Percentiles rank a stretch among this genome's conserved stretches.
These are phyloP conservation scores for Kwoniella sp. DNA, from an alignment of 768 basidiomycete species.

Conservation along the genomic window DNA sequence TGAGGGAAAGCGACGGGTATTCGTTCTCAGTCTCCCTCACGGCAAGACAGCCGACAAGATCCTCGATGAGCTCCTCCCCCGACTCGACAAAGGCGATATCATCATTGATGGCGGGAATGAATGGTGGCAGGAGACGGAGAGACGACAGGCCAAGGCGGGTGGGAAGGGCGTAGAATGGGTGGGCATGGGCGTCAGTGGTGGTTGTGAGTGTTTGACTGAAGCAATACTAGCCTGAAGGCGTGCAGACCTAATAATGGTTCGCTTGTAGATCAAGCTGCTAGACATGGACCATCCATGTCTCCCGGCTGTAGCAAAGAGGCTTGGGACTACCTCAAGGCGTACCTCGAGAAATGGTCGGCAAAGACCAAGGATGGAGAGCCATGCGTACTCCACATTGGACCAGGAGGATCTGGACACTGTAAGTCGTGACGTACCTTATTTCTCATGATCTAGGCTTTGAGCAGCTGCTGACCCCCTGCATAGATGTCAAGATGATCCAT, in stretches of 20 bases:
- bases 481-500: conserved; percentile 53
- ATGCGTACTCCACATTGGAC: conserved; percentile 51
- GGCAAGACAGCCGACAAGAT: conserved; percentile 51
- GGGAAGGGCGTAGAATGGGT: conserved; percentile 47
- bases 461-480: background rate
- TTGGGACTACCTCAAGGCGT: conserved; percentile 45
- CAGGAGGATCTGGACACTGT: conserved; percentile 54
- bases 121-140: conserved; percentile 52
- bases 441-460: background rate
- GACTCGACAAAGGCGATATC: conserved; percentile 51
- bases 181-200: conserved; percentile 54
- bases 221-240: background rate
- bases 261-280: conserved; percentile 49
- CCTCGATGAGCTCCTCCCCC: conserved; percentile 43
- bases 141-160: conserved; percentile 42
- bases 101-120: conserved; percentile 56
- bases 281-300: conserved; percentile 53
- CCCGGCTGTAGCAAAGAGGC: conserved; percentile 51
- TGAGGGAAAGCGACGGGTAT: conserved; percentile 34
- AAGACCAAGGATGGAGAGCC: conserved; percentile 48
- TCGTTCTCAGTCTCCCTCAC: conserved; percentile 55
- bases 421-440: conserved; percentile 23
- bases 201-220: conserved; percentile 47
- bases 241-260: background rate
- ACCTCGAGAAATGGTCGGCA: conserved; percentile 54